Conservation (phyloP, 108 stramenopile species). For the Nannochloropsis oceanica region DNA sequence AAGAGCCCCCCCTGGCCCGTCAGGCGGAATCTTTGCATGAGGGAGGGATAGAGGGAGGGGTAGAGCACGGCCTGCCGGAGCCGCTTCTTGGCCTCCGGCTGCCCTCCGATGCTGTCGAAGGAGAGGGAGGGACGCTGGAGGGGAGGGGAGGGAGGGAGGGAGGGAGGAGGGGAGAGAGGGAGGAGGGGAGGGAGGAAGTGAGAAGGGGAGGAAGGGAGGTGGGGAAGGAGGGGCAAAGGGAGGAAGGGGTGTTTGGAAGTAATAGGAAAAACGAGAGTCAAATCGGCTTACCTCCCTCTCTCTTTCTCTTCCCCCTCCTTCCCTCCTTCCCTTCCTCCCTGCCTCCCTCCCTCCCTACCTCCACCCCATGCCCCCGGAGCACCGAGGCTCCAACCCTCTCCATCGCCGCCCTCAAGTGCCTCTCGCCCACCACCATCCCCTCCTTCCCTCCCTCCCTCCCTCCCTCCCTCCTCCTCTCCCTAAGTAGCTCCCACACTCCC, state of each 20-base stretch:
- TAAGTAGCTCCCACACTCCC: not conserved
- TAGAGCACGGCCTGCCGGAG: constrained; percentile 17
- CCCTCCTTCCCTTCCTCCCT: not conserved
- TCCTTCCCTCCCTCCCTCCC: not conserved
- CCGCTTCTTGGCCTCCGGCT: constrained; percentile 2
- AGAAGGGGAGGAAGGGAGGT: not conserved
- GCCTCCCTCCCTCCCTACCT: constrained; percentile 8
- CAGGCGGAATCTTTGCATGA: not conserved
- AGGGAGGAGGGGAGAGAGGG: too few species aligned
- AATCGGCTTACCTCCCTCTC: not conserved
- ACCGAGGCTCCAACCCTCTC: constrained; percentile 9
- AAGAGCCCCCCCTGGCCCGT: constrained; percentile 4
- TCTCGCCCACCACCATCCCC: not conserved
- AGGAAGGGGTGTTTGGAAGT: too few species aligned
- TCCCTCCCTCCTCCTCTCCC: not conserved
- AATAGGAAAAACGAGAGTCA: not conserved
- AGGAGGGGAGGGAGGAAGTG: too few species aligned
- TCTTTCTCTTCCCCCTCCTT: not conserved
- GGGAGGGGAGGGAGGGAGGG: not conserved
- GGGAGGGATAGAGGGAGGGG: not conserved
- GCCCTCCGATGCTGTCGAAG: not conserved
- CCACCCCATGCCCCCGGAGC: constrained; percentile 12
- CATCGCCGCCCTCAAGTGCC: not conserved
- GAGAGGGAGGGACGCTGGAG: not conserved
- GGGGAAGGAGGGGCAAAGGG: not conserved